Base-by-base conservation (phyloP, 2,329 filamentous ascomycete genomes). In the Aureobasidium mangrovei region DNA sequence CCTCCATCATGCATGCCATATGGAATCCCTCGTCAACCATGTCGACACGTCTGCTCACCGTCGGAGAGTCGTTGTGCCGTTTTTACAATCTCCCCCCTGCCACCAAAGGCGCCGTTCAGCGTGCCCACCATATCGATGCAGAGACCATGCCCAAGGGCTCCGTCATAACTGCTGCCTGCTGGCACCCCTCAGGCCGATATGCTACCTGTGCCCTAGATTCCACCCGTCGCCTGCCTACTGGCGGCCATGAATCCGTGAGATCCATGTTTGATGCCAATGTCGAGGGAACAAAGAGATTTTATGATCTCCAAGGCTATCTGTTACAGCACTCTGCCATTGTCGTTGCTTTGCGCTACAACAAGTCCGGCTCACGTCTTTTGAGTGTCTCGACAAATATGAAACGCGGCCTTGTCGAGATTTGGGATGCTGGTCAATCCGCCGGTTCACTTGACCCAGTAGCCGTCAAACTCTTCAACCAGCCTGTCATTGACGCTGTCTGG, bases 401-500 rank as follows among this genome's bases (percentile, higher is more conserved):
- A 44, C 58, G 65, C 7, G 65, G 64, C 6, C 48, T 67, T 24
- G 58, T 68, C 7, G 65, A 68, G 47, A 56, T 67, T 7, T 68
- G 66, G 58, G 57, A 61, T 41, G 36, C 47, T 9, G 40, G 31
- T 29, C 42, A 54, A 29, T 31, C 43, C 12, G 27, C 28, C 12
- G 32, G 41, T n/a, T 40, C 43, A 4, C 29, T 47, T 24, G 68
- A 72, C 29, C 70, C 72, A 4, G 62, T 70, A 4, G 64, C 63
- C 4, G 73, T 69, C 67, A 67, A 65, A 27, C 64, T 69, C 18
- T 73, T 73, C 46, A 69, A 72, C 26, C 65, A 67, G 4, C 65
- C 65, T 52, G 67, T 74, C 1, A 63, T 70, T 28, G 74, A 75
- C 55, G 73, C 70, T 1, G 66, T 68, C 9, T 76, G 74, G 73